phyloP scores from a whole-genome alignment of 768 basidiomycete genomes.

The Serendipita sp. region DNA sequence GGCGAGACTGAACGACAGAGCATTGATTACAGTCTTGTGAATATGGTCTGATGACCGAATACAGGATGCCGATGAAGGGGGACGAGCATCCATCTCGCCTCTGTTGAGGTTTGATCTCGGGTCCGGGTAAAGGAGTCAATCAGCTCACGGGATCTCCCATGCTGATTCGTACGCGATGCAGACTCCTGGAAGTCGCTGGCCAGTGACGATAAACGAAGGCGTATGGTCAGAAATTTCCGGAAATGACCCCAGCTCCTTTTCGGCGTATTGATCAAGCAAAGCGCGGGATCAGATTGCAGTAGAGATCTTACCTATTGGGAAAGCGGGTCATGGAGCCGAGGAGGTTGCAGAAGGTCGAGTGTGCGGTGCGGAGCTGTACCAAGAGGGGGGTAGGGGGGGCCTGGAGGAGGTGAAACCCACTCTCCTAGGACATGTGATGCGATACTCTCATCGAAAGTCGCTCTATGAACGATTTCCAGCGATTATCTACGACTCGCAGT shows the following conservation, averaged over 20 bases:
- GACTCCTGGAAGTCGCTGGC: not conserved
- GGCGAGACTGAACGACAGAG: not conserved
- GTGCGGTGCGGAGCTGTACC: constrained; percentile 5
- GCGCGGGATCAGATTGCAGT: not conserved
- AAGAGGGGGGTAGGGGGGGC: not conserved
- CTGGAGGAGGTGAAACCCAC: not conserved
- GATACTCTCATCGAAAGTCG: not conserved
- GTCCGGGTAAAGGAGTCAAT: not conserved
- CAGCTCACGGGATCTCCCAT: not conserved
- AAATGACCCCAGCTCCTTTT: not conserved
- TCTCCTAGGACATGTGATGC: too few species aligned
- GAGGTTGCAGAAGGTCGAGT: not conserved
- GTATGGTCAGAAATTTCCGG: not conserved
- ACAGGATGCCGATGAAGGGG: constrained; percentile 5
- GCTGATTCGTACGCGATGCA: not conserved
- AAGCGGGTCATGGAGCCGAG: not conserved
- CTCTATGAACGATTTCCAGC: not conserved
- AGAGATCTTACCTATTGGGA: not conserved
- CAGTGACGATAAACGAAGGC: not conserved
- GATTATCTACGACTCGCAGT: not conserved
- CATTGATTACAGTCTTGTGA: not conserved
- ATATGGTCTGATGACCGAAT: constrained; percentile 2
- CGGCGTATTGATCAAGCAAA: not conserved
- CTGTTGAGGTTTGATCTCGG: constrained; percentile 6
- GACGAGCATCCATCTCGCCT: constrained; percentile 1